Base-by-base conservation (phyloP, 805 yeast genomes). In the Millerago galiae region DNA sequence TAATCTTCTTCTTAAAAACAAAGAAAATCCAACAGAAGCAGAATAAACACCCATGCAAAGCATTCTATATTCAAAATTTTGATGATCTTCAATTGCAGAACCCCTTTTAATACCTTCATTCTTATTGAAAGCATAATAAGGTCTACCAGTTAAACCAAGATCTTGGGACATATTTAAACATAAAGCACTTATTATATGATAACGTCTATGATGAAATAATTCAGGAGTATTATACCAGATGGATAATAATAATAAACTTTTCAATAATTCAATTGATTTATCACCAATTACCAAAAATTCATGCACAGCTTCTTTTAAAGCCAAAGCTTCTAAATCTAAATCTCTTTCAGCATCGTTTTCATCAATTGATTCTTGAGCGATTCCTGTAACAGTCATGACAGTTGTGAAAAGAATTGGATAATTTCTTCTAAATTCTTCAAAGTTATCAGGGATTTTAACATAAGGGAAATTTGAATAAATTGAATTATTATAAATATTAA, bases 161-260 rank as follows among this genome's bases (percentile, higher is more conserved):
- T 89, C 96, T 52, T 78, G 82, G 2, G 84, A 72, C 61, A 89
- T 67, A 4, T 83, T 69, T 12, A 81, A 76, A 40, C 89, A 78
- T 17, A 86, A 65, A 12, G 76, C 67, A 42, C 78, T 76, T 48
- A 86, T 71, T 40, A 87, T 66, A 56, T 85, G 93, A 49, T 81
- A 80, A 37, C 95, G 75, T 44, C 95, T 76, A 52, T 83, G 84
- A 49, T 80, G 84, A 50, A 85, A 84, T 51, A 85, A 67, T 60
- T 87, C 96, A 0, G 95, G 85, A 4, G 86, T 75, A 50, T 83
- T 85, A 57, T 87, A 88, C 95, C 95, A 89, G 25, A 81, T 60
- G 21, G 83, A 73, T 40, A 83, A 65, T 6, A 85, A 54, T 15
- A 83, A 56, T 38, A 84, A 63, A 15, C 81, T 65, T 57, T 81